Evolutionary conservation across 78 protist species (phyloP).

Genomic region (Dictyostelium brefeldianum): DNA sequence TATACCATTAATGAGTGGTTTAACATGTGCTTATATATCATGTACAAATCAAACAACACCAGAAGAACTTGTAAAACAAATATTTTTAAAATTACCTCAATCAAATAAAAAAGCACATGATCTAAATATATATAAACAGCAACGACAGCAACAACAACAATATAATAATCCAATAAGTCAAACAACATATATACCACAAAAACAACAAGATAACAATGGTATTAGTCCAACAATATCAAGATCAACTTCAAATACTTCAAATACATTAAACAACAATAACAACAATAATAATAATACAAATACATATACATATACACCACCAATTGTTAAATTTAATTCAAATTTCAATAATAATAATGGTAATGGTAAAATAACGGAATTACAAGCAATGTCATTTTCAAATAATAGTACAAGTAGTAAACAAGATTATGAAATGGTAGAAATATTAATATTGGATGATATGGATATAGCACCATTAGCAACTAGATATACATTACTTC

Average conservation of each 20-base stretch:
- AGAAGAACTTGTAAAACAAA: constrained; percentile 62
- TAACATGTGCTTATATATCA: constrained; percentile 49
- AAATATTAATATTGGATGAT: constrained; percentile 57
- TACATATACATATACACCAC: neutral
- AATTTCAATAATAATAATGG: neutral
- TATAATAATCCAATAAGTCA: neutral
- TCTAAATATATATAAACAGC: neutral
- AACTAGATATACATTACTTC: constrained; percentile 63
- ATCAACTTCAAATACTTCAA: constrained; percentile 27
- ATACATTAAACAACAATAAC: neutral
- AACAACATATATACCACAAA: constrained; percentile 8
- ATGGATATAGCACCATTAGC: constrained; percentile 71
- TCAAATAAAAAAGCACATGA: neutral
- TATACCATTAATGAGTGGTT: constrained; percentile 63
- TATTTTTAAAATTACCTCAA: constrained; percentile 44
- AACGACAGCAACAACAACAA: neutral
- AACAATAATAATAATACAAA: neutral
- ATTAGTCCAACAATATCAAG: constrained; percentile 5
- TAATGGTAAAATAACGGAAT: neutral
- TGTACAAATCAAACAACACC: constrained; percentile 52
- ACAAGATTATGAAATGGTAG: constrained; percentile 43
- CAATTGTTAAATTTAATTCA: neutral
- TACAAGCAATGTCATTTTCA: too few species aligned
- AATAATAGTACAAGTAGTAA: neutral
- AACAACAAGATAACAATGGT: neutral